A percentile compares a stretch with the other conserved stretches of the same genome.
Conservation (phyloP, 176 grass and related monocot genomes). For the Lolium perenne region DNA sequence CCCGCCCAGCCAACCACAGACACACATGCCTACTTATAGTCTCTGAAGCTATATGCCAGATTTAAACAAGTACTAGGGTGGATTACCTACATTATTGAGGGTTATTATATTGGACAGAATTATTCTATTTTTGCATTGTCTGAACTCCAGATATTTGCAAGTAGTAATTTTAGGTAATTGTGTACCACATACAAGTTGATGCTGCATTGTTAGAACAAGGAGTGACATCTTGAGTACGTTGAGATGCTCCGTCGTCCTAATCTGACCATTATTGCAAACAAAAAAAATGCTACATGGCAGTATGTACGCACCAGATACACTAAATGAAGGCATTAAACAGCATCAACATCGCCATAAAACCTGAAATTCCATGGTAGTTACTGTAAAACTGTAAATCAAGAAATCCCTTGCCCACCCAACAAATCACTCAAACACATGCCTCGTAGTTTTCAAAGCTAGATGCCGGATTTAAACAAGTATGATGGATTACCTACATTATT, state of each 20-base stretch:
- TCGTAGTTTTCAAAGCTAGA: too few relatives aligned
- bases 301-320: neutral
- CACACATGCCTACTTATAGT: too few relatives aligned
- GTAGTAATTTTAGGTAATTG: slow-evolving; percentile 2
- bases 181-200: neutral
- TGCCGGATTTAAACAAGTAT: too few relatives aligned
- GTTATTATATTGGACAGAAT: neutral
- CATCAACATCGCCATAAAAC: neutral
- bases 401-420: too few relatives aligned
- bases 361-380: neutral
- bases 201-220: neutral
- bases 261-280: neutral
- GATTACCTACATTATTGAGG: neutral
- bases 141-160: slow-evolving; percentile 12
- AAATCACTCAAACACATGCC: too few relatives aligned
- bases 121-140: neutral
- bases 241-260: neutral
- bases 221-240: neutral
- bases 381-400: too few relatives aligned
- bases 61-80: neutral
- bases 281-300: neutral
- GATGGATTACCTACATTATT: too few relatives aligned
- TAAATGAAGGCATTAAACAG: slow-evolving; percentile 1
- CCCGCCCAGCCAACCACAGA: too few relatives aligned
- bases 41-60: neutral